phyloP scores from a whole-genome alignment of 2,329 filamentous ascomycete species.

The Hypoxylon sp. region DNA sequence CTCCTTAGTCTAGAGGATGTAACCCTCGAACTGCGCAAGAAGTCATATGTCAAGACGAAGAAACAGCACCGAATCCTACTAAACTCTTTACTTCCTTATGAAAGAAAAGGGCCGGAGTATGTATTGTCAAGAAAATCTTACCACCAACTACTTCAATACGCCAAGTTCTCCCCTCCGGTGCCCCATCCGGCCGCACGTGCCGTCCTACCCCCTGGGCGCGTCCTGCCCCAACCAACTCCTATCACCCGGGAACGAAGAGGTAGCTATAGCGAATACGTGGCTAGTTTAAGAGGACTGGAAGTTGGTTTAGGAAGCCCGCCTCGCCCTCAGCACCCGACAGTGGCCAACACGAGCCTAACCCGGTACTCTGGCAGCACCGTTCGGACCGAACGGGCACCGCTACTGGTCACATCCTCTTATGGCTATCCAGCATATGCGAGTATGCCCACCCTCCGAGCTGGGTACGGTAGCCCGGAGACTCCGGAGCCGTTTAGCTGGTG shows the following conservation, averaged over 20 bases:
- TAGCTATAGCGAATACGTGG: constrained; percentile 39
- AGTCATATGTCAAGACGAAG: constrained; percentile 44
- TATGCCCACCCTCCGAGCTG: not conserved
- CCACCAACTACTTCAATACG: constrained; percentile 44
- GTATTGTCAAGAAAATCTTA: constrained; percentile 42
- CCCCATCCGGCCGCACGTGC: constrained; percentile 29
- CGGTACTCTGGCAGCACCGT: constrained; percentile 5
- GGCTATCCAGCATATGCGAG: constrained; percentile 14
- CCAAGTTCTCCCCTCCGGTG: constrained; percentile 35
- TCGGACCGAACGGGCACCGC: constrained; percentile 27
- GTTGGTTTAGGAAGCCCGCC: constrained; percentile 21
- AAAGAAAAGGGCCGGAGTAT: constrained; percentile 34
- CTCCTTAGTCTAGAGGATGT: constrained; percentile 40
- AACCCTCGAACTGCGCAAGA: constrained; percentile 35
- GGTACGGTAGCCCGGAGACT: constrained; percentile 5
- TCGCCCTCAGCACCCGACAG: constrained; percentile 4
- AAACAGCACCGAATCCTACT: constrained; percentile 28
- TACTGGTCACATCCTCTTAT: constrained; percentile 10
- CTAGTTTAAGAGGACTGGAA: constrained; percentile 26
- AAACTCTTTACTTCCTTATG: constrained; percentile 33
- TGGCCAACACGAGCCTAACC: not conserved
- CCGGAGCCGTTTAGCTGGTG: constrained; percentile 6
- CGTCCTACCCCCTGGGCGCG: constrained; percentile 16
- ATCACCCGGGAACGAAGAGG: constrained; percentile 27
- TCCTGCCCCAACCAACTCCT: not conserved